Percentiles rank a stretch among this genome's conserved stretches.
Evolutionary conservation across 208 protist genomes (phyloP).

Genomic region (Leishmania guyanensis): DNA sequence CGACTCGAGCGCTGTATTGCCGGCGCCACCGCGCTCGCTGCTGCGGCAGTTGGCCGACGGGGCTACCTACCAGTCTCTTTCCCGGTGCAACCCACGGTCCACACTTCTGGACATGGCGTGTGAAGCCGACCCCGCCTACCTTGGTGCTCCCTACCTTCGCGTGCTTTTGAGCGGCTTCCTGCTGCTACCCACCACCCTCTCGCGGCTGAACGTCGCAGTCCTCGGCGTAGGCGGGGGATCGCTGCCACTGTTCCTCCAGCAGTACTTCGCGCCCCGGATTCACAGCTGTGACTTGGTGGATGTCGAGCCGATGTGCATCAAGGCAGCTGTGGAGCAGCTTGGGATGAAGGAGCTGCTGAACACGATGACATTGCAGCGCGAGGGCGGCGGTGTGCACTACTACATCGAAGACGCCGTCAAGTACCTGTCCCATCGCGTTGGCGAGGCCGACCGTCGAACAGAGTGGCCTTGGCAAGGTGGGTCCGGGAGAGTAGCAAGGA

Average conservation of each 20-base stretch:
- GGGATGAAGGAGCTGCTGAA: slow-evolving; percentile 61
- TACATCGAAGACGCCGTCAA: slow-evolving; percentile 44
- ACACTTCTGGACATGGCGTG: slow-evolving; percentile 55
- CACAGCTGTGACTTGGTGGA: slow-evolving; percentile 77
- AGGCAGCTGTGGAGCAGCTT: slow-evolving; percentile 72
- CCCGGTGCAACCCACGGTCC: slow-evolving; percentile 69
- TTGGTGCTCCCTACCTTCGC: slow-evolving; percentile 82
- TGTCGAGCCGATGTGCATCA: slow-evolving; percentile 73
- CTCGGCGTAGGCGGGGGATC: slow-evolving; percentile 84
- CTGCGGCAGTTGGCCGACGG: slow-evolving; percentile 56
- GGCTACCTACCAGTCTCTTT: slow-evolving; percentile 81
- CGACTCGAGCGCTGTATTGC: neutral
- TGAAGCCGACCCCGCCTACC: slow-evolving; percentile 56
- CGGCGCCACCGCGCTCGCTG: slow-evolving; percentile 16
- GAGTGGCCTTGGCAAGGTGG: neutral
- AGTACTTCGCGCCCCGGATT: slow-evolving; percentile 59
- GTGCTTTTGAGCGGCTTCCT: slow-evolving; percentile 74
- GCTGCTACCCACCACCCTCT: slow-evolving; percentile 49
- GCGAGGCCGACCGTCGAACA: slow-evolving; percentile 1
- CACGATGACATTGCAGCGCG: slow-evolving; percentile 15
- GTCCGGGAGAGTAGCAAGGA: neutral
- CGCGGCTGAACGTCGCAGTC: slow-evolving; percentile 63
- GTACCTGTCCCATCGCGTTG: slow-evolving; percentile 34
- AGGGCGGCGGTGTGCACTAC: slow-evolving; percentile 41
- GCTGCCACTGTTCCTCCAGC: slow-evolving; percentile 76